These are phyloP conservation scores for Saturnispora gosingensis DNA, from an alignment of 805 yeast species.

Conservation along the genomic window DNA sequence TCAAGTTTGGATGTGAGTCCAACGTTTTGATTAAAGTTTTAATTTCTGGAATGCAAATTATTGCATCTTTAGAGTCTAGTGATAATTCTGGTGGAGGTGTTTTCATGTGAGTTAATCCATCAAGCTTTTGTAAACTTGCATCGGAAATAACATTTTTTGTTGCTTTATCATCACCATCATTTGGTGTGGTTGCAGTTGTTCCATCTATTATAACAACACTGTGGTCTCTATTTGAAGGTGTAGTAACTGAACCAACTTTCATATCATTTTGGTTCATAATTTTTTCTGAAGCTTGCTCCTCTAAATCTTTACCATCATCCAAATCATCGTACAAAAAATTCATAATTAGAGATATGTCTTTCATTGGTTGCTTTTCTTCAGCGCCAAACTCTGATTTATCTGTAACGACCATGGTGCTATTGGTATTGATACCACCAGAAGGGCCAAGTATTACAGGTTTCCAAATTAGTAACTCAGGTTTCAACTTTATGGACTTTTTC, in stretches of 20 bases:
- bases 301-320: constrained; percentile 51
- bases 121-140: background rate
- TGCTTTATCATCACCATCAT: background rate
- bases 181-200: background rate
- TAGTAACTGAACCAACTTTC: background rate
- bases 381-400: constrained; percentile 15
- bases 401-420: constrained; percentile 33
- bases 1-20: background rate
- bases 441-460: constrained; percentile 79
- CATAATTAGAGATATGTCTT: constrained; percentile 47
- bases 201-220: background rate
- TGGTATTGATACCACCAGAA: constrained; percentile 72
- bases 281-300: constrained; percentile 44
- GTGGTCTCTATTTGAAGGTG: background rate
- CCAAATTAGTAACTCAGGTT: constrained; percentile 57
- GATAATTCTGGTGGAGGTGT: constrained; percentile 7
- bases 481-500: constrained; percentile 44
- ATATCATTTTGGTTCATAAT: constrained; percentile 25
- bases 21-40: constrained; percentile 2
- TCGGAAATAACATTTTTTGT: background rate
- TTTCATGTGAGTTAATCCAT: background rate
- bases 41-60: constrained; percentile 22
- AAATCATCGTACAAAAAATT: constrained; percentile 62
- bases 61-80: constrained; percentile 9
- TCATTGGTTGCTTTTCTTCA: constrained; percentile 26